Conservation (phyloP, 179 eudicot species). For the Drosera spatulata region DNA sequence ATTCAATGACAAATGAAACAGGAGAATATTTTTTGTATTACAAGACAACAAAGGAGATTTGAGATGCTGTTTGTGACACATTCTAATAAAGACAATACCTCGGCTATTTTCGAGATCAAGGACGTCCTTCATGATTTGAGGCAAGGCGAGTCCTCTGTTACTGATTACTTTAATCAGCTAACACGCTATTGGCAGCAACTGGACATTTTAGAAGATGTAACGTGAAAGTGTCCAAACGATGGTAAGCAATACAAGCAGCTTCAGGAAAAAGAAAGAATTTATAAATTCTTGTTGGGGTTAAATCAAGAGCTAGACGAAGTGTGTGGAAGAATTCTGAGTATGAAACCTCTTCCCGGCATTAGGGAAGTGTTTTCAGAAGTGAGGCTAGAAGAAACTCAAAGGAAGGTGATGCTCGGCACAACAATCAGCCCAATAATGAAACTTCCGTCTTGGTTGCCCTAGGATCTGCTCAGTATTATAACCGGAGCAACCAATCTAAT, state of each 20-base stretch:
- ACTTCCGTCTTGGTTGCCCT: not conserved
- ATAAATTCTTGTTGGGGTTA: not conserved
- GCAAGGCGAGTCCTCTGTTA: not conserved
- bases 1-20: not conserved
- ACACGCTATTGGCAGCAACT: slow-evolving; percentile 1
- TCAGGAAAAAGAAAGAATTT: not conserved
- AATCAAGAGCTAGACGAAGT: slow-evolving; percentile 5
- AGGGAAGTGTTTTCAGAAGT: not conserved
- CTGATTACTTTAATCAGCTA: slow-evolving; percentile 1
- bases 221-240: slow-evolving; percentile 1
- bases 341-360: not conserved
- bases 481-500: too few species aligned
- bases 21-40: not conserved
- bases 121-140: slow-evolving; percentile 1
- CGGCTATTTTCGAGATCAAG: not conserved
- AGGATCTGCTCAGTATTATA: not conserved
- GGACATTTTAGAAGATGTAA: not conserved
- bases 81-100: not conserved
- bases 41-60: slow-evolving; percentile 3
- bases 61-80: not conserved
- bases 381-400: not conserved
- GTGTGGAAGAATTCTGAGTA: not conserved
- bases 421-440: not conserved
- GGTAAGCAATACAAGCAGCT: not conserved
- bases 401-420: not conserved